phyloP scores from a whole-genome alignment of 2,329 filamentous ascomycete species.

The Trichoderma koningii region DNA sequence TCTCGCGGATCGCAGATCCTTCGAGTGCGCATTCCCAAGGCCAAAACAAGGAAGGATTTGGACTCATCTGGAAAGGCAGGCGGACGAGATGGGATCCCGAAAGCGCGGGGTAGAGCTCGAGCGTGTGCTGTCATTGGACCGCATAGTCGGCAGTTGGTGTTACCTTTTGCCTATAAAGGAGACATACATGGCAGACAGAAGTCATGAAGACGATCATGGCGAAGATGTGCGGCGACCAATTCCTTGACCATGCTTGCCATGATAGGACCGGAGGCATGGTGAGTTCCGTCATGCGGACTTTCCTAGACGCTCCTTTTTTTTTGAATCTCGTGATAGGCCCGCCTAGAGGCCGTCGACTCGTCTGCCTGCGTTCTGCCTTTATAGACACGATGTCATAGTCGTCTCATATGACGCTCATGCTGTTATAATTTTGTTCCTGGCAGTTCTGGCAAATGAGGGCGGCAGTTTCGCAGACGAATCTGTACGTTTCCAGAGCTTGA shows the following conservation, averaged over 20 bases:
- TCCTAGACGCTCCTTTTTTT: not conserved
- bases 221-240: too few relatives aligned
- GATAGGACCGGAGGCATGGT: not conserved
- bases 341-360: too few relatives aligned
- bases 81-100: too few relatives aligned
- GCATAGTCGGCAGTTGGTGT: not conserved
- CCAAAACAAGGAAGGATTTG: not conserved
- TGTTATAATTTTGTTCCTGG: too few relatives aligned
- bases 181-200: not conserved
- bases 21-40: too few relatives aligned
- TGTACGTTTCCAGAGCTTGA: not conserved
- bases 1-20: not conserved
- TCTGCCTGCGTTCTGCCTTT: too few relatives aligned
- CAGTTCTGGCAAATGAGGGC: not conserved
- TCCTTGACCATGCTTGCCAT: not conserved
- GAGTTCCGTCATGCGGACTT: not conserved
- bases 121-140: slow-evolving; percentile 11
- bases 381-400: too few relatives aligned
- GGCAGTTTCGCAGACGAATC: not conserved
- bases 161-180: slow-evolving; percentile 12
- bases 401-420: too few relatives aligned
- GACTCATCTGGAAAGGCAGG: not conserved
- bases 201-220: too few relatives aligned
- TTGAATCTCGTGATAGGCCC: too few relatives aligned
- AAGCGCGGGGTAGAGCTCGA: slow-evolving; percentile 5